Evolutionary conservation across 2,329 filamentous ascomycete species (phyloP), one percentile per base, ranked within the genome.

Genomic region (Leptographium lundbergii): DNA sequence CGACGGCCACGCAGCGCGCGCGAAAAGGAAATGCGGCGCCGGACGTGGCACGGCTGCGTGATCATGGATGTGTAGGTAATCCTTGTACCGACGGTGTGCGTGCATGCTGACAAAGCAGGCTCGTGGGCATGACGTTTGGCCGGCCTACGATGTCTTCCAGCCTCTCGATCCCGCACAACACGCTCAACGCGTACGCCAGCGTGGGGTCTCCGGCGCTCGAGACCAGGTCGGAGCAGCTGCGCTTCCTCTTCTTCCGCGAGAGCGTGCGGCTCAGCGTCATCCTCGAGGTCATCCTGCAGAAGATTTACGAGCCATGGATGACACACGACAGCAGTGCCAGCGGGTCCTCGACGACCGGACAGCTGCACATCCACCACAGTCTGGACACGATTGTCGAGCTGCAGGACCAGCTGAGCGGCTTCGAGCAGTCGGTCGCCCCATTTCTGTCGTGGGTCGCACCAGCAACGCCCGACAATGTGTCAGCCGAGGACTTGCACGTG

Each of bases 91-190:
- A 34, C 9, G 39, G 3, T 17, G 17, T 22, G 42, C 10, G 6
- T 45, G 19, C 14, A 4, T 27, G 24, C 48, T 51, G 17, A 51
- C 48, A 9, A 24, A 11, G 27, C 54, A 56, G 54, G 4, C 60
- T 62, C 27, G 60, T 62, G 25, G 60, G 60, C 58, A 62, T 60
- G 58, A 62, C 60, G 0, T 60, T 62, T 59, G 60, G 60, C 22
- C 60, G 60, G 10, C 60, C 60, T 1, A 59, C 60, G 3, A 57
- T 62, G 60, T 57, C 60, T 3, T 60, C 60, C 24, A 57, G 52
- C 17, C 22, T 60, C n/a, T 60, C 58, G 10, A 60, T 62, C 42
- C 29, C 27, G 13, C 58, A 58, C 2, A 56, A 54, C 17, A 56
- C 59, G 27, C 25, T 61, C n/a, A 39, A 25, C 29, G 39, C n/a